Percentiles rank a stretch among this genome's conserved stretches.
Evolutionary conservation across 345 rosid genomes (phyloP).

Genomic region (Populus ilicifolia): DNA sequence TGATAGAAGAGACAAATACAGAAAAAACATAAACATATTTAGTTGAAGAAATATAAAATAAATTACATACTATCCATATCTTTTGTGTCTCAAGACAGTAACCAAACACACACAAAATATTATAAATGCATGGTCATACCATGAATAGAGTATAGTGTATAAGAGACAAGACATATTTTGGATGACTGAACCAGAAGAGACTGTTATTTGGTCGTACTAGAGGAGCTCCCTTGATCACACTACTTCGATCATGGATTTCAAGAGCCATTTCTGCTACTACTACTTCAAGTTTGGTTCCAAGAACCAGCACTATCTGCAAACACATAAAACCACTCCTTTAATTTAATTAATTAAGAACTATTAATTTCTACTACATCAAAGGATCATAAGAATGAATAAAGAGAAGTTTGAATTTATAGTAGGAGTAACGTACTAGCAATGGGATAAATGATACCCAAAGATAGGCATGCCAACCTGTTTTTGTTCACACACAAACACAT

Average conservation of each 20-base stretch:
- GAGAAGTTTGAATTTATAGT: neutral
- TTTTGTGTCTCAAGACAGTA: too few species aligned
- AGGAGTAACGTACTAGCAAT: slow-evolving; percentile 4
- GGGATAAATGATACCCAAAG: slow-evolving; percentile 26
- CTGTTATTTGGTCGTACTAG: slow-evolving; percentile 50
- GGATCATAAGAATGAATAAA: neutral
- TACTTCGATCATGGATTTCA: slow-evolving; percentile 24
- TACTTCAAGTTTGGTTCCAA: slow-evolving; percentile 59
- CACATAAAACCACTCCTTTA: neutral
- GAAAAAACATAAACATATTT: too few species aligned
- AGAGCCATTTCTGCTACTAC: slow-evolving; percentile 55
- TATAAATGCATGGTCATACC: slow-evolving; percentile 21
- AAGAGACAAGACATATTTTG: slow-evolving; percentile 39
- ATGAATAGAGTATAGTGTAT: slow-evolving; percentile 47
- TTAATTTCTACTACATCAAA: too few species aligned
- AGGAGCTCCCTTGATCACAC: slow-evolving; percentile 44
- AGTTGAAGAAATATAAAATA: too few species aligned
- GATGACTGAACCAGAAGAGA: slow-evolving; percentile 54
- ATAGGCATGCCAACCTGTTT: slow-evolving; percentile 28
- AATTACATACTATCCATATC: too few species aligned
- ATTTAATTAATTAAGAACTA: too few species aligned
- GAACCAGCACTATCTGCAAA: slow-evolving; percentile 37
- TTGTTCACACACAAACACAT: neutral
- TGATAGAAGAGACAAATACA: too few species aligned
- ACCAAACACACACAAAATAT: too few species aligned